Evolutionary conservation across 2,329 filamentous ascomycete genomes (phyloP).

Genomic region (Colletotrichum spinosum): DNA sequence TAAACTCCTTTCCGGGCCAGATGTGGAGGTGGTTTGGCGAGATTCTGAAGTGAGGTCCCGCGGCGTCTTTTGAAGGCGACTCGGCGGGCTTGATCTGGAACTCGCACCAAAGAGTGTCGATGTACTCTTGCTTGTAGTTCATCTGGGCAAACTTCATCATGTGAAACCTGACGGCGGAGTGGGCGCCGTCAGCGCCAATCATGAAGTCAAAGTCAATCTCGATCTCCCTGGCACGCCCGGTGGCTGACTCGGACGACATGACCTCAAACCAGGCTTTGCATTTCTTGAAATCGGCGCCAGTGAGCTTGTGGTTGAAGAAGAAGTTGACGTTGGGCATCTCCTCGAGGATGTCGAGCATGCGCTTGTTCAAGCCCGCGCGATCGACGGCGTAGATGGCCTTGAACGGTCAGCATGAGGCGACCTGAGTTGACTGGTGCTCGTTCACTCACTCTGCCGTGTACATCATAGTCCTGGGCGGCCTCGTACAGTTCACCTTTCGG

Average conservation of each 20-base stretch:
- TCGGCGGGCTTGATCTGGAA: constrained; percentile 78
- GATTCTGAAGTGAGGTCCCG: constrained; percentile 72
- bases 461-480: constrained; percentile 88
- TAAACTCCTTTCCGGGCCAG: constrained; percentile 92
- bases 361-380: constrained; percentile 83
- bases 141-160: constrained; percentile 95
- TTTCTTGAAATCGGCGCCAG: constrained; percentile 84
- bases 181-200: constrained; percentile 94
- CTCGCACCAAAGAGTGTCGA: constrained; percentile 97
- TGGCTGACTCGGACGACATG: constrained; percentile 45
- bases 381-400: constrained; percentile 90
- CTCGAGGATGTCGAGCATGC: constrained; percentile 85
- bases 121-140: constrained; percentile 93
- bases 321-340: constrained; percentile 89
- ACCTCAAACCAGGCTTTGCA: constrained; percentile 90
- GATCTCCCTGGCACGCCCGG: constrained; percentile 73
- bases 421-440: not conserved
- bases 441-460: constrained; percentile 79
- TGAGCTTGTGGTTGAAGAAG: constrained; percentile 93
- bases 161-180: constrained; percentile 90
- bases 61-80: constrained; percentile 52
- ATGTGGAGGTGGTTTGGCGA: constrained; percentile 96
- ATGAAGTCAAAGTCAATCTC: constrained; percentile 91
- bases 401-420: constrained; percentile 1
- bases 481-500: constrained; percentile 77